These are phyloP conservation scores for Cyphellophora attinorum DNA, from an alignment of 2,329 filamentous ascomycete genomes.

Conservation along the genomic window DNA sequence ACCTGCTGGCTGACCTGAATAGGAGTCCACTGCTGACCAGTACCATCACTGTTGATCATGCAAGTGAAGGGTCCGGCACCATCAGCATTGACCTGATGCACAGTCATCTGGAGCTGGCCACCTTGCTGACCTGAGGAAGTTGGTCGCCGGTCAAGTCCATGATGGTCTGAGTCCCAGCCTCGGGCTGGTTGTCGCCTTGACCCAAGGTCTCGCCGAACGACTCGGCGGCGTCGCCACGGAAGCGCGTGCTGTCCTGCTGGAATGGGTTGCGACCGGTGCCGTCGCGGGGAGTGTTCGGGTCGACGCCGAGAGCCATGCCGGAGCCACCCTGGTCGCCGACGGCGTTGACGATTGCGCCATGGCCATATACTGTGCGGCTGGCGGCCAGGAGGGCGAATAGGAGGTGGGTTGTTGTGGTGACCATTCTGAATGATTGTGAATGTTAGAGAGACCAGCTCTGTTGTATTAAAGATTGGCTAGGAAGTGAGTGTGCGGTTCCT, in stretches of 20 bases:
- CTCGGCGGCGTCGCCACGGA: conserved; percentile 43
- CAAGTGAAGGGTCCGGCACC: conserved; percentile 57
- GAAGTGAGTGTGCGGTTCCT: too few relatives aligned
- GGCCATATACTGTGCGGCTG: conserved; percentile 48
- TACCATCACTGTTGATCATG: too few relatives aligned
- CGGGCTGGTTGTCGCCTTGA: conserved; percentile 46
- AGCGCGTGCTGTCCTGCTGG: conserved; percentile 56
- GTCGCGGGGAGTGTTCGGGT: conserved; percentile 49
- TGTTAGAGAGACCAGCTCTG: conserved; percentile 3
- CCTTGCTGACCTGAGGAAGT: conserved; percentile 52
- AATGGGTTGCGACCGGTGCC: conserved; percentile 52
- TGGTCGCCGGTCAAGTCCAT: conserved; percentile 46
- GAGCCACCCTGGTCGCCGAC: conserved; percentile 49
- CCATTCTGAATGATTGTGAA: conserved; percentile 4
- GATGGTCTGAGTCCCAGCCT: conserved; percentile 48
- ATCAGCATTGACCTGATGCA: conserved; percentile 60
- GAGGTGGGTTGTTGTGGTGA: conserved; percentile 4
- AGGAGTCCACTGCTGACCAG: too few relatives aligned
- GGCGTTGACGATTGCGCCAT: conserved; percentile 51
- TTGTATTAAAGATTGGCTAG: too few relatives aligned
- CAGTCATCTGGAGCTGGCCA: conserved; percentile 50
- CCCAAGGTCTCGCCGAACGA: conserved; percentile 51
- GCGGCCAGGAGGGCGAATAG: conserved; percentile 41
- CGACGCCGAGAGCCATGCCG: conserved; percentile 42
- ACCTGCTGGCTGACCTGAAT: too few relatives aligned